phyloP scores from a whole-genome alignment of 106 monocot species.

The Hemerocallis citrina region DNA sequence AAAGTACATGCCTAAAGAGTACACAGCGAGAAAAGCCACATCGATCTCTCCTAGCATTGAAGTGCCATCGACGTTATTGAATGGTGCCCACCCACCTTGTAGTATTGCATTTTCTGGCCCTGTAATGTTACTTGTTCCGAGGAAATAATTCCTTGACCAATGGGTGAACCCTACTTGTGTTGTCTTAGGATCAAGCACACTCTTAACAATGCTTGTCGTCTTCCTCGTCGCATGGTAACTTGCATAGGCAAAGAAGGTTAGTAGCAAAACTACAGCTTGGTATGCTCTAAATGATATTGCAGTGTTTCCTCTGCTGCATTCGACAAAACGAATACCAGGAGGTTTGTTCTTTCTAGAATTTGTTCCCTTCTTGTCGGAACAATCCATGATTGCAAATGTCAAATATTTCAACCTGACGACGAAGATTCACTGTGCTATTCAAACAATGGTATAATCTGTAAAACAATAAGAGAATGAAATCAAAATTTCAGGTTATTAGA shows the following conservation, averaged over 20 bases:
- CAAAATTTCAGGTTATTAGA: not conserved
- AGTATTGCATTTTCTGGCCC: constrained; percentile 2
- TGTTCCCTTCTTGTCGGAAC: too few species aligned
- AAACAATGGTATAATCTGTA: not conserved
- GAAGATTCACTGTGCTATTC: not conserved
- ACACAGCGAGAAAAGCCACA: constrained; percentile 63
- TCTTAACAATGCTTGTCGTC: constrained; percentile 32
- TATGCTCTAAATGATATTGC: constrained; percentile 38
- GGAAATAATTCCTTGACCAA: constrained; percentile 19
- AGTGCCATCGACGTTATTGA: constrained; percentile 45
- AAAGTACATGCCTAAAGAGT: constrained; percentile 78
- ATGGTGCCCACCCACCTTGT: constrained; percentile 69
- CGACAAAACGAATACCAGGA: constrained; percentile 26
- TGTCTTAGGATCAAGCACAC: constrained; percentile 51
- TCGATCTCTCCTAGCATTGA: constrained; percentile 76
- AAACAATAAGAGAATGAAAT: not conserved
- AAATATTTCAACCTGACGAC: not conserved
- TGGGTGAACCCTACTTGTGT: constrained; percentile 15
- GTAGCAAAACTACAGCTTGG: constrained; percentile 56
- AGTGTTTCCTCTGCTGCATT: constrained; percentile 26
- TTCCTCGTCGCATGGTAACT: constrained; percentile 81
- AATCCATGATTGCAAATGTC: not conserved
- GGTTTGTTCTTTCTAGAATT: too few species aligned
- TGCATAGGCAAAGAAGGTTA: constrained; percentile 78
- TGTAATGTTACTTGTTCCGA: not conserved